Conservation (phyloP, 192 early-diverging fungal genomes). For the Entomortierella beljakovae region DNA sequence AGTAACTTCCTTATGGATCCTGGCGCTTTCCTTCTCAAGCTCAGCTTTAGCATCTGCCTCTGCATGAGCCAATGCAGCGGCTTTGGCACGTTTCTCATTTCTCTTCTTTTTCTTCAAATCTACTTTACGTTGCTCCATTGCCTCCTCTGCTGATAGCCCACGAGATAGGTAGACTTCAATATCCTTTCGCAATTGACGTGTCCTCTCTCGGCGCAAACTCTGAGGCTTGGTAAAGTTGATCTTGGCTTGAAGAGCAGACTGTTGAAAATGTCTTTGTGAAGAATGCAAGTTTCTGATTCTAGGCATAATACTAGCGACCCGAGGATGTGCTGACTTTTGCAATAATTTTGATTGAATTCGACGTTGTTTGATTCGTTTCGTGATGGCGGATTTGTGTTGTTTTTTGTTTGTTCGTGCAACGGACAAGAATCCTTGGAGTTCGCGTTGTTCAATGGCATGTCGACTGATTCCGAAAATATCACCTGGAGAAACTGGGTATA, state of each 20-base stretch:
- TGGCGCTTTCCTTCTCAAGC: not conserved
- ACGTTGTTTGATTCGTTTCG: constrained; percentile 16
- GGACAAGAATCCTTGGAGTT: constrained; percentile 23
- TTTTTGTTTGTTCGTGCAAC: constrained; percentile 26
- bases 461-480: constrained; percentile 48
- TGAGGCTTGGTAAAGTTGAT: not conserved
- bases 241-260: not conserved
- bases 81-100: constrained; percentile 6
- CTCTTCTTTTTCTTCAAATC: constrained; percentile 13
- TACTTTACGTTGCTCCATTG: constrained; percentile 6
- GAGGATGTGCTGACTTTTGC: not conserved
- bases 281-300: constrained; percentile 5
- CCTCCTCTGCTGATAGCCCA: constrained; percentile 29
- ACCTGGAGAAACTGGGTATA: constrained; percentile 34
- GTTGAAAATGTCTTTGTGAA: not conserved
- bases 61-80: not conserved
- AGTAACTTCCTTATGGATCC: constrained; percentile 5
- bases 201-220: constrained; percentile 22
- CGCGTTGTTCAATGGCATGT: constrained; percentile 25
- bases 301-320: not conserved
- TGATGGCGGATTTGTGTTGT: not conserved
- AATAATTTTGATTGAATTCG: constrained; percentile 20
- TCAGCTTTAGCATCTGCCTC: constrained; percentile 6
- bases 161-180: constrained; percentile 26
- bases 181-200: constrained; percentile 26